Percentiles rank a stretch among this genome's conserved stretches.
These are phyloP conservation scores for Neospora caninum DNA, from an alignment of 169 alveolate genomes.

Conservation along the genomic window DNA sequence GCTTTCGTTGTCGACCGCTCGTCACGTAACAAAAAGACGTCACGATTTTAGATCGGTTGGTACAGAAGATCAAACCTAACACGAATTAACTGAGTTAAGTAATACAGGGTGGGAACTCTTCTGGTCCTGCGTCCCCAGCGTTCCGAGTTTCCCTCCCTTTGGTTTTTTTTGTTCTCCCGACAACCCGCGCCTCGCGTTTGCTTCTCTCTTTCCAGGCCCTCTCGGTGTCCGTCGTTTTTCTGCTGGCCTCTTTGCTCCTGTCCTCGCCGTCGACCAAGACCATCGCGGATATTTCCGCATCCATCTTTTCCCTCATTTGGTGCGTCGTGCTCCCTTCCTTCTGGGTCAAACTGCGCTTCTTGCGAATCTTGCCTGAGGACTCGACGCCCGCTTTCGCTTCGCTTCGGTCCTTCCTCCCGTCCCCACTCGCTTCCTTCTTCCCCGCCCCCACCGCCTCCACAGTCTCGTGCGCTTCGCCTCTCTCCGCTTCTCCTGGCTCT, in stretches of 20 bases:
- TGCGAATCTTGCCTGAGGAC: not conserved
- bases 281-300: conserved; percentile 35
- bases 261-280: conserved; percentile 17
- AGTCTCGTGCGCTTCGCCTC: not conserved
- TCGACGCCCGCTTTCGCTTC: not conserved
- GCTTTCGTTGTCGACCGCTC: no score
- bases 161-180: no score
- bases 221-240: conserved; percentile 1
- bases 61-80: no score
- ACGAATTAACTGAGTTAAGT: no score
- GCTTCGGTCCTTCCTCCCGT: not conserved
- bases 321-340: conserved; percentile 40
- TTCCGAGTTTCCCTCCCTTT: no score
- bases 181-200: not conserved
- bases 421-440: no score
- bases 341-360: conserved; percentile 38
- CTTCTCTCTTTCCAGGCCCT: not conserved
- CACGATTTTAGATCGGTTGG: no score
- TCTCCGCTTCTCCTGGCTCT: not conserved
- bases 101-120: no score
- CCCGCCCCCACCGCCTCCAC: not conserved
- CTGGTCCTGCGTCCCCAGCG: no score
- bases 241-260: not conserved
- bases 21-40: no score
- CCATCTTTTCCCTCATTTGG: conserved; percentile 27